Conservation (phyloP, 495 filamentous ascomycete genomes). For the Paragyromitra xinjiangensis region DNA sequence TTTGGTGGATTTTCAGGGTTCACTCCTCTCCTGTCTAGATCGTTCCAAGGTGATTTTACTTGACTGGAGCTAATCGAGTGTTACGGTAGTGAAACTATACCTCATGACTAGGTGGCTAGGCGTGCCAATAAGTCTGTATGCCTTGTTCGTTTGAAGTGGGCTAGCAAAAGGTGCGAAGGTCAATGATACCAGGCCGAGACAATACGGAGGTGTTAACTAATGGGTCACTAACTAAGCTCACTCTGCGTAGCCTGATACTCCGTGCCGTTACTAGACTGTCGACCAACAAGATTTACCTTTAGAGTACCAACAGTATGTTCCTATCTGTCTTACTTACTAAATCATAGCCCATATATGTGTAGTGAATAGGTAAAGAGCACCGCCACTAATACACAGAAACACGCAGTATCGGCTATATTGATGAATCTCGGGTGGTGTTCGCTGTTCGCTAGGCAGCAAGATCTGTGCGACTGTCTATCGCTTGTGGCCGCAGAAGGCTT, state of each 20-base stretch:
- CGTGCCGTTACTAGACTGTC: background rate
- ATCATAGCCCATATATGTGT: background rate
- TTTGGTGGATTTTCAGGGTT: background rate
- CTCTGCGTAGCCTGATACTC: background rate
- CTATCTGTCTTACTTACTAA: background rate
- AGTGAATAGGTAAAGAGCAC: background rate
- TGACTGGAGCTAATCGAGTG: background rate
- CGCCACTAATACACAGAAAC: background rate
- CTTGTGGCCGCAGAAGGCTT: background rate
- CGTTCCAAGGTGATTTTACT: background rate
- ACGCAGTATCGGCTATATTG: background rate
- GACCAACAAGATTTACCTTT: background rate
- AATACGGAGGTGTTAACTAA: background rate
- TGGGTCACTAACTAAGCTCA: background rate
- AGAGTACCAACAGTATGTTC: background rate
- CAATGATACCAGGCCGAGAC: background rate
- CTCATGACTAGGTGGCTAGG: background rate
- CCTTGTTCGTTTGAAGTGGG: background rate
- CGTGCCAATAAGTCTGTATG: background rate
- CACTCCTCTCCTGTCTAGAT: background rate
- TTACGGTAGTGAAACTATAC: background rate
- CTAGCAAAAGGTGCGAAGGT: background rate
- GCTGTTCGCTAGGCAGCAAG: slow-evolving; percentile 16
- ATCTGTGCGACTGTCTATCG: background rate
- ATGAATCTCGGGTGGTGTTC: background rate